These are phyloP conservation scores for Botryotinia narcissicola DNA, from an alignment of 2,329 filamentous ascomycete species.

Conservation along the genomic window DNA sequence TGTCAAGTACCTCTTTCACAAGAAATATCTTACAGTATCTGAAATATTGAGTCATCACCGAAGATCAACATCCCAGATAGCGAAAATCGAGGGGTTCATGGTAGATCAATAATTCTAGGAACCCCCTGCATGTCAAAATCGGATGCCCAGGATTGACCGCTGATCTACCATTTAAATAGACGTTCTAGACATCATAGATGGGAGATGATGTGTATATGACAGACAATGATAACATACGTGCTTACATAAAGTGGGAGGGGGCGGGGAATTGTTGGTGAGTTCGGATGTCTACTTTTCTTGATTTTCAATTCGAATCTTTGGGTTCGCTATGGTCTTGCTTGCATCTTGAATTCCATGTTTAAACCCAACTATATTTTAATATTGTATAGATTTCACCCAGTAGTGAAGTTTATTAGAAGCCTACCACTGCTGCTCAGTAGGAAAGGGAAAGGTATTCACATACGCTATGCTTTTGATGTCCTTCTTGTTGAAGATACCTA, in stretches of 20 bases:
- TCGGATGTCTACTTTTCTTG: neutral
- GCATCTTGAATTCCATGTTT: neutral
- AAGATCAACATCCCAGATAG: neutral
- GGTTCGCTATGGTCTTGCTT: neutral
- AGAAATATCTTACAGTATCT: neutral
- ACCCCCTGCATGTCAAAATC: neutral
- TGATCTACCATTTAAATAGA: neutral
- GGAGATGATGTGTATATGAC: neutral
- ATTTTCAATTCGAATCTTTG: neutral
- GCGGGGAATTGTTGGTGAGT: neutral
- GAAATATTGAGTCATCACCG: neutral
- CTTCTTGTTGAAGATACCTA: neutral
- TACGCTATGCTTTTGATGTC: neutral
- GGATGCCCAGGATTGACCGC: neutral
- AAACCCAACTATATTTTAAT: neutral
- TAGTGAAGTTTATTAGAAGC: neutral
- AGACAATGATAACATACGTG: neutral
- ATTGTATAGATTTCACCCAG: accelerated
- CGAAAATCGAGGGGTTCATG: neutral
- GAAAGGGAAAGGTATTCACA: neutral
- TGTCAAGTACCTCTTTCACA: too few species aligned
- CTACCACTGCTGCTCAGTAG: neutral
- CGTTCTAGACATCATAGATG: neutral
- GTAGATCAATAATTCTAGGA: neutral
- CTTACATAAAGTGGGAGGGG: neutral